phyloP scores from a whole-genome alignment of 176 grass and related monocot genomes.

The Oryza meridionalis region DNA sequence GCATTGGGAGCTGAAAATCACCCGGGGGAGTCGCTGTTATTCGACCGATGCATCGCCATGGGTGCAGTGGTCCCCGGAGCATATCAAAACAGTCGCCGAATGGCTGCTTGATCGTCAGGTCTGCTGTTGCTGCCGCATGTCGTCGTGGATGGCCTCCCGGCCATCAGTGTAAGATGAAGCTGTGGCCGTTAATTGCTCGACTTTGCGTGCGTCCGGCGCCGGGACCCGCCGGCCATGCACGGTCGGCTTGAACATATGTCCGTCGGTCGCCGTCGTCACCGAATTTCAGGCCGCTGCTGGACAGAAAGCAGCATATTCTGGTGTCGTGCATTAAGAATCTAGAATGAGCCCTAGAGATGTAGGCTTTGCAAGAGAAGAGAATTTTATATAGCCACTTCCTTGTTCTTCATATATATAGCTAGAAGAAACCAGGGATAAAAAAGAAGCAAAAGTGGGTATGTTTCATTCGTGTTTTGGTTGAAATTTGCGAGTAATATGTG shows the following conservation, averaged over 20 bases:
- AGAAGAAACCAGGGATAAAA: background rate
- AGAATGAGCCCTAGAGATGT: background rate
- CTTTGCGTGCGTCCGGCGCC: background rate
- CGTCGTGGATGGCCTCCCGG: constrained; percentile 7
- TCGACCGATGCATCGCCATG: background rate
- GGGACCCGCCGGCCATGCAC: background rate
- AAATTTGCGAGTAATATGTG: background rate
- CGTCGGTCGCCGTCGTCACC: constrained; percentile 1
- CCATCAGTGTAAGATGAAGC: constrained; percentile 9
- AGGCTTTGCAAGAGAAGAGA: background rate
- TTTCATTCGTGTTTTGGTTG: background rate
- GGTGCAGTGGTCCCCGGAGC: background rate
- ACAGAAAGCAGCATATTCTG: background rate
- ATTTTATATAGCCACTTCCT: background rate
- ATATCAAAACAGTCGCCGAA: constrained; percentile 19
- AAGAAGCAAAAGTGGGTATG: background rate
- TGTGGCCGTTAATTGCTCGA: constrained; percentile 15
- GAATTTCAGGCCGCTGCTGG: constrained; percentile 19
- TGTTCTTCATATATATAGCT: background rate
- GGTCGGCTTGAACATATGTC: constrained; percentile 14
- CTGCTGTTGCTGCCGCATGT: background rate
- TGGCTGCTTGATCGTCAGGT: background rate
- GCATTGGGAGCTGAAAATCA: background rate
- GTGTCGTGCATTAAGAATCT: background rate
- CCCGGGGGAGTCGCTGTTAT: background rate